These are phyloP conservation scores for Phylloboletellus chloephorus DNA, from an alignment of 1,284 basidiomycete genomes.

Conservation along the genomic window DNA sequence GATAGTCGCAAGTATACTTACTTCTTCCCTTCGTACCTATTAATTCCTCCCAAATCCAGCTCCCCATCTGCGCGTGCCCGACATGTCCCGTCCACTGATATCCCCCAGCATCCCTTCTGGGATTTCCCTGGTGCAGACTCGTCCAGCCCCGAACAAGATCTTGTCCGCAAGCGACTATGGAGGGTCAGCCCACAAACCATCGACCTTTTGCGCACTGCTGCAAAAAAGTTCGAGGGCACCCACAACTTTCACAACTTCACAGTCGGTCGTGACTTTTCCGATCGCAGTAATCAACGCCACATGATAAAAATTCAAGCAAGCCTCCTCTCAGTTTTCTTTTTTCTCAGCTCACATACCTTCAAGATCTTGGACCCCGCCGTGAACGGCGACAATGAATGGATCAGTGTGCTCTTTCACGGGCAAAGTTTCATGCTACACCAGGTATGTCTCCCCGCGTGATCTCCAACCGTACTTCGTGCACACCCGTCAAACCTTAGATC, in stretches of 20 bases:
- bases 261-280: constrained; percentile 79
- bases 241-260: constrained; percentile 99
- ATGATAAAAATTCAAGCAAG: constrained; percentile 83
- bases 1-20: constrained; percentile 97
- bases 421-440: constrained; percentile 99
- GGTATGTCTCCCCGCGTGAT: constrained; percentile 36
- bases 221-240: constrained; percentile 69
- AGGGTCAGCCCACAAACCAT: constrained; percentile 55
- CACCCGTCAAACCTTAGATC: constrained; percentile 16
- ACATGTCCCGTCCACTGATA: constrained; percentile 18
- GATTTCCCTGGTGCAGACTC: constrained; percentile 33
- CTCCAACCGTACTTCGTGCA: constrained; percentile 13
- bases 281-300: constrained; percentile 74
- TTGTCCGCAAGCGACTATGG: constrained; percentile 63
- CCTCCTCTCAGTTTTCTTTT: background rate
- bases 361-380: constrained; percentile 77
- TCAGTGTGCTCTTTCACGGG: constrained; percentile 89
- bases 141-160: constrained; percentile 47
- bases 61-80: constrained; percentile 52
- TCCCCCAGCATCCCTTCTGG: constrained; percentile 47
- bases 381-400: constrained; percentile 92
- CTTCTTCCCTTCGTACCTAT: constrained; percentile 90
- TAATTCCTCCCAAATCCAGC: constrained; percentile 85
- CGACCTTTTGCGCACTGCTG: constrained; percentile 49
- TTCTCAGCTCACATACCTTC: background rate